Conservation (phyloP, 306 rosid species). For the Adenanthera pavonina region DNA sequence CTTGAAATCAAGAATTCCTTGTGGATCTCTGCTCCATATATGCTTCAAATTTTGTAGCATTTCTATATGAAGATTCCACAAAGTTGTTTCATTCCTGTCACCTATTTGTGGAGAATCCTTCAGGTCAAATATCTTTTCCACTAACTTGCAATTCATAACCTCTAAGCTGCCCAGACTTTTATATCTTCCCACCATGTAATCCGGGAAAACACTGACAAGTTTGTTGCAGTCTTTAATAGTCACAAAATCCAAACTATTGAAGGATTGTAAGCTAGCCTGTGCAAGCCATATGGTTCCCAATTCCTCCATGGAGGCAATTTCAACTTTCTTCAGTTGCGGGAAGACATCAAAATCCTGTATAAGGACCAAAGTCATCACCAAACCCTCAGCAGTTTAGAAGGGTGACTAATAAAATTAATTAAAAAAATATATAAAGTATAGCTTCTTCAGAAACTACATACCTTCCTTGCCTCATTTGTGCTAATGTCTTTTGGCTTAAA, state of each 20-base stretch:
- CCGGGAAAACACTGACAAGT: not conserved
- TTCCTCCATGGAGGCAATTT: not conserved
- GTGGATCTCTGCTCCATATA: not conserved
- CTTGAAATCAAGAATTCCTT: not conserved
- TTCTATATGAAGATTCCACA: not conserved
- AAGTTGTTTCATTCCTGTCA: not conserved
- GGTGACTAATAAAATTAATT: no score
- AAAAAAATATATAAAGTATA: not conserved
- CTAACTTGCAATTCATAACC: not conserved
- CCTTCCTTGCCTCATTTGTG: not conserved
- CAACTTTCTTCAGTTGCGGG: not conserved
- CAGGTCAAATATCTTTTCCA: not conserved
- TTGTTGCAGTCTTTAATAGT: not conserved
- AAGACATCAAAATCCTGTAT: not conserved
- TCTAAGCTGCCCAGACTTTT: not conserved
- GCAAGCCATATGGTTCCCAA: not conserved
- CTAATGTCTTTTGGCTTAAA: not conserved
- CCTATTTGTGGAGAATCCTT: not conserved
- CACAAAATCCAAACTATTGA: not conserved
- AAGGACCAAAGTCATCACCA: not conserved
- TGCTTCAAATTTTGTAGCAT: slow-evolving; percentile 20
- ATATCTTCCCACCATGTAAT: not conserved
- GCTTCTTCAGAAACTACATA: not conserved
- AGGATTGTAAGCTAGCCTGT: not conserved
- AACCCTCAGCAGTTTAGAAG: no score